phyloP scores from a whole-genome alignment of 1,284 basidiomycete species.

The Apiotrichum brassicae region DNA sequence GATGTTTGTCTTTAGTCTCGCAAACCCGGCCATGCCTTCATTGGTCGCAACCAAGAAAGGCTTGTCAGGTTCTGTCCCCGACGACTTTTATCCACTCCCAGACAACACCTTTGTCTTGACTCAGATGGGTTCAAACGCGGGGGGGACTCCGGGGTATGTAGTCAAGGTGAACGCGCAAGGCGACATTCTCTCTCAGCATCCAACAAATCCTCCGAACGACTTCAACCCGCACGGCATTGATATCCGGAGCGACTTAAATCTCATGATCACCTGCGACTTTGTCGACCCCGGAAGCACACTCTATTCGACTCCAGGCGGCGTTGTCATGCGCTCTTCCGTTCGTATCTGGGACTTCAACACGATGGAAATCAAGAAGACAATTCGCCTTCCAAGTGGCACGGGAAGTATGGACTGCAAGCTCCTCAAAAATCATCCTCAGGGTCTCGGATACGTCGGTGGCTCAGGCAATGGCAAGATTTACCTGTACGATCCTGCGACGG shows the following conservation, averaged over 20 bases:
- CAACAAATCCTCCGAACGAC: not conserved
- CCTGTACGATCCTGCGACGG: conserved; percentile 8
- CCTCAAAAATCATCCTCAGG: conserved; percentile 8
- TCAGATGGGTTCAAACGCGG: conserved; percentile 9
- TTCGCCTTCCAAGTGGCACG: conserved; percentile 6
- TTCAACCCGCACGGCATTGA: conserved; percentile 17
- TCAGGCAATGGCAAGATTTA: conserved; percentile 12
- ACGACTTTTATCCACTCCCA: conserved; percentile 10
- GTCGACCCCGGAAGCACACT: conserved; percentile 3
- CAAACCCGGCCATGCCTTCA: conserved; percentile 2
- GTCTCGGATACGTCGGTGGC: conserved; percentile 12
- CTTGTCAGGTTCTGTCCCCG: conserved; percentile 6
- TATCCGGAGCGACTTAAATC: conserved; percentile 12
- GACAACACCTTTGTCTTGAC: conserved; percentile 13
- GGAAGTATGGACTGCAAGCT: conserved; percentile 12
- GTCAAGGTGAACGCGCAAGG: conserved; percentile 5
- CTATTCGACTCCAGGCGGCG: conserved; percentile 3
- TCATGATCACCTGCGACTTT: conserved; percentile 13
- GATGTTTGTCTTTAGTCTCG: conserved; percentile 11
- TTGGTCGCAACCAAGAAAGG: not conserved
- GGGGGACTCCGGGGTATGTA: conserved; percentile 6
- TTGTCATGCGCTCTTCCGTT: conserved; percentile 2
- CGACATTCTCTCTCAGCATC: conserved; percentile 6
- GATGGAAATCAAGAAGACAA: conserved; percentile 6
- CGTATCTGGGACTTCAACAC: conserved; percentile 13